Base-by-base conservation (phyloP, 176 grass and related monocot species). In the Pontederia paniculata region DNA sequence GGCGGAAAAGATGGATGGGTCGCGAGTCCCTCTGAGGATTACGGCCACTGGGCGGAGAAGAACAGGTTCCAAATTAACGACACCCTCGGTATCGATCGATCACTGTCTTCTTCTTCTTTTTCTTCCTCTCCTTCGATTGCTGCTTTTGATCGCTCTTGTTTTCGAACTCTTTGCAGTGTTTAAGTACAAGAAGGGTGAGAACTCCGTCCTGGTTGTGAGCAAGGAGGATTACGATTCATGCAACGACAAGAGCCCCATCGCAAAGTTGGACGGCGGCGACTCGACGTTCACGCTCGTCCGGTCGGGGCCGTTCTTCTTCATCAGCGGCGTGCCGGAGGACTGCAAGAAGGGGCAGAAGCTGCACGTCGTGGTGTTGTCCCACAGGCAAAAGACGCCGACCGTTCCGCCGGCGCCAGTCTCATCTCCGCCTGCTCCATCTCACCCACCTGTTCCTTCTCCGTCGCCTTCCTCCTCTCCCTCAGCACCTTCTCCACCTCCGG, bases 1-100 rank as follows among this genome's bases (percentile, higher is more conserved):
- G 83, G 86, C 6, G 83, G 91, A 8, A 77, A 21, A 23, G 80
- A 88, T 66, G 86, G 91, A 25, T 97, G 91, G 91, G 77, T 87
- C 57, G 7, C 74, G 57, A 71, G 73, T 66, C 91, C 91, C 17
- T 45, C 77, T 31, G 86, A 97, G 74, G 87, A 77, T 59, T 97
- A 90, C 51, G 70, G 71, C 60, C 68, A 81, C 48, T 97, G 91
- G 91, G 80, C 86, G 12, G 77, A 20, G 41, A 84, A 68, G 65
- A 81, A 61, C 76, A 54, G 91, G 19, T 97, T 97, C 65, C 83
- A 83, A 42, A 71, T 87, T 70, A 77, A 87, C 59, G 86, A 97
- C 67, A 84, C 74, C 46, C 62, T 97, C 41, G 83, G 86, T 97
- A 68, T 68, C 21, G 52, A 12, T 25, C 19, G 9, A 37, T 37